Base-by-base conservation (phyloP, 2,329 filamentous ascomycete species). In the Leptosphaerulina australis region DNA sequence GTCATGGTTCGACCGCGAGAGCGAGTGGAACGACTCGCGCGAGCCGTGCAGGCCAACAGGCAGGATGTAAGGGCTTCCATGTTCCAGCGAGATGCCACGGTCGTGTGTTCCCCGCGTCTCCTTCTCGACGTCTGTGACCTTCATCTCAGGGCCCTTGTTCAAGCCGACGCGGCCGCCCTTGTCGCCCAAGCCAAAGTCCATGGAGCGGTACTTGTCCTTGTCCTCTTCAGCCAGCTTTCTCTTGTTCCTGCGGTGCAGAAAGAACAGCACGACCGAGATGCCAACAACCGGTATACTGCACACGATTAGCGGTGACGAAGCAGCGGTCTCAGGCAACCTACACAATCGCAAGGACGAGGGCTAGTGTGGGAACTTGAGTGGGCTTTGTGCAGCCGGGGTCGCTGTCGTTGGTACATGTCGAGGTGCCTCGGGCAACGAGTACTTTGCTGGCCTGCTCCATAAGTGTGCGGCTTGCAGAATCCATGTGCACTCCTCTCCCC, bases 41-140 rank as follows among this genome's bases (percentile, higher is more conserved):
- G 93, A 97, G 66, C 83, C 81, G 31, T 94, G 85, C 15, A 93
- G 68, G 45, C 84, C 86, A 1, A 90, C 89, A 4, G 94, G 92
- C n/a, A 97, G 81, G n/a, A 99, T 82, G 70, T 97, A 99, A 2
- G 94, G 94, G 63, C 87, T 94, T 25, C 83, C 84, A 37, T 92
- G 79, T 55, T 85, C 82, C 63, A 86, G 71, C 12, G 84, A 86
- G 56, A 86, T 60, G 11, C 82, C 82, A 31, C 80, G 78, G 39
- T 63, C 68, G 58, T 71, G 68, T 37, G 68, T 64, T 18, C 46
- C 53, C 36, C 64, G 62, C 20, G 69, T 41, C 30, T 67, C 53
- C 59, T 79, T 77, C 55, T 80, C 75, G 28, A 59, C 56, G 55
- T 80, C 74, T 10, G 85, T 85, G 66, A 90, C 81, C 20, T 77